phyloP scores from a whole-genome alignment of 139 green algal genomes.

The Edaphochlamys debaryana region DNA sequence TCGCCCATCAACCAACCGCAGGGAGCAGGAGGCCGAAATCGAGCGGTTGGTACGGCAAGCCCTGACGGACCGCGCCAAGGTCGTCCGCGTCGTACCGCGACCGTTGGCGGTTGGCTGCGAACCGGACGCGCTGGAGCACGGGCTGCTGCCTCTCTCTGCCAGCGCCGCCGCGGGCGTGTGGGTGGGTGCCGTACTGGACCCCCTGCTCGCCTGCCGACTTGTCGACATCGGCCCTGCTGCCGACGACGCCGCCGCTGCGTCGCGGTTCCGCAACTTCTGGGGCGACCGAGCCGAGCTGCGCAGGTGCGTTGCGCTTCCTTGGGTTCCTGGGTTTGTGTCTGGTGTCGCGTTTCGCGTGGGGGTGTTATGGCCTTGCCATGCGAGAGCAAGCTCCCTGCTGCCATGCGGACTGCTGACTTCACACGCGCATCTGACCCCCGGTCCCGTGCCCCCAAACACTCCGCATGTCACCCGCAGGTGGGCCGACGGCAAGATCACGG shows the following conservation, averaged over 20 bases:
- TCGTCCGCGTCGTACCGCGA: conserved; percentile 61
- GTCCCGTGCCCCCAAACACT: too few species aligned
- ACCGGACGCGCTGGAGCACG: neutral
- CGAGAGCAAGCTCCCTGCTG: too few species aligned
- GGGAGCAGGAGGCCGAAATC: conserved; percentile 49
- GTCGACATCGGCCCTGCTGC: conserved; percentile 81
- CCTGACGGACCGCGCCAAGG: conserved; percentile 57
- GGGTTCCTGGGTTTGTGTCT: too few species aligned
- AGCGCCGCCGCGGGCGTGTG: neutral
- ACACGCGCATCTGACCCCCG: too few species aligned
- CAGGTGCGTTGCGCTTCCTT: too few species aligned
- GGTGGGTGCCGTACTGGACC: conserved; percentile 56
- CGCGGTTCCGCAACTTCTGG: conserved; percentile 81
- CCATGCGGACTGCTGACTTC: too few species aligned
- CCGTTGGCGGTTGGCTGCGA: neutral
- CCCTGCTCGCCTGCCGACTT: conserved; percentile 54
- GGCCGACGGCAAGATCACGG: conserved; percentile 78
- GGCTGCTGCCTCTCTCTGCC: neutral
- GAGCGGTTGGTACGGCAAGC: conserved; percentile 64
- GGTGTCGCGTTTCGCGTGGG: too few species aligned
- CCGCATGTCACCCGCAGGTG: too few species aligned
- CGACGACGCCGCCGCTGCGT: conserved; percentile 63
- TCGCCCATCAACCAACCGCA: too few species aligned
- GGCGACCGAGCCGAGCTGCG: conserved; percentile 78
- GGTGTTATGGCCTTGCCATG: too few species aligned